Conservation (phyloP, 441 rosid species). For the Pelargonium myrrhifolium region DNA sequence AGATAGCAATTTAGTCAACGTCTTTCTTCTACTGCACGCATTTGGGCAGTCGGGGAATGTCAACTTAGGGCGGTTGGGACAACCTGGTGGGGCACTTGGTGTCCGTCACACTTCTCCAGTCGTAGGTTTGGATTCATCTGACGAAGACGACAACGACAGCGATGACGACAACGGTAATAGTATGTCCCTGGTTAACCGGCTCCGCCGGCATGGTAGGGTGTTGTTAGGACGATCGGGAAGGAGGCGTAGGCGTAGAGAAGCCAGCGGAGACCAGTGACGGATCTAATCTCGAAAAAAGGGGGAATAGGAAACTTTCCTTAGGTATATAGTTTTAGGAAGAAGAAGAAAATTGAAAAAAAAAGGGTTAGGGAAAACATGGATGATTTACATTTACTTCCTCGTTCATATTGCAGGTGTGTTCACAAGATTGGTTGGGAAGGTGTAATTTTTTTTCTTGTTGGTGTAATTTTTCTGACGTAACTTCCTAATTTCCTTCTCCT, state of each 20-base stretch:
- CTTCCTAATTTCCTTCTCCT: background rate
- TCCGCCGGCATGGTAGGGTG: conserved; percentile 22
- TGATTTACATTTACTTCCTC: background rate
- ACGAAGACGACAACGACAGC: conserved; percentile 12
- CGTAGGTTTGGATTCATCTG: conserved; percentile 13
- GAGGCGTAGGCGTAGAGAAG: conserved; percentile 22
- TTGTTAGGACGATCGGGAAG: conserved; percentile 19
- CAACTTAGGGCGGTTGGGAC: conserved; percentile 9
- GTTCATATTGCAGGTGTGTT: background rate
- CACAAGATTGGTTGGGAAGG: too few relatives aligned
- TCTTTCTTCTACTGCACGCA: conserved; percentile 16
- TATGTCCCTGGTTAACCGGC: conserved; percentile 16
- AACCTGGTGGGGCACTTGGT: conserved; percentile 1
- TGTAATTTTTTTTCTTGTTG: background rate
- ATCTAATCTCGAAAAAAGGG: background rate
- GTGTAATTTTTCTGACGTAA: background rate
- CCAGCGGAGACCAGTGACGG: conserved; percentile 1
- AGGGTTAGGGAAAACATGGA: background rate
- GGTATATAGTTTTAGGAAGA: background rate
- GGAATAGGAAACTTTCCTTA: background rate
- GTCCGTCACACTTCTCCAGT: conserved; percentile 1
- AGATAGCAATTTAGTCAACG: conserved; percentile 13
- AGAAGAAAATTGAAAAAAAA: too few relatives aligned
- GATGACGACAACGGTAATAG: conserved; percentile 9
- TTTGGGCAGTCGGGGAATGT: conserved; percentile 15